A percentile compares a stretch with the other conserved stretches of the same genome.
These are phyloP conservation scores for Phytophthora podocarpi DNA, from an alignment of 352 stramenopile species.

Conservation along the genomic window DNA sequence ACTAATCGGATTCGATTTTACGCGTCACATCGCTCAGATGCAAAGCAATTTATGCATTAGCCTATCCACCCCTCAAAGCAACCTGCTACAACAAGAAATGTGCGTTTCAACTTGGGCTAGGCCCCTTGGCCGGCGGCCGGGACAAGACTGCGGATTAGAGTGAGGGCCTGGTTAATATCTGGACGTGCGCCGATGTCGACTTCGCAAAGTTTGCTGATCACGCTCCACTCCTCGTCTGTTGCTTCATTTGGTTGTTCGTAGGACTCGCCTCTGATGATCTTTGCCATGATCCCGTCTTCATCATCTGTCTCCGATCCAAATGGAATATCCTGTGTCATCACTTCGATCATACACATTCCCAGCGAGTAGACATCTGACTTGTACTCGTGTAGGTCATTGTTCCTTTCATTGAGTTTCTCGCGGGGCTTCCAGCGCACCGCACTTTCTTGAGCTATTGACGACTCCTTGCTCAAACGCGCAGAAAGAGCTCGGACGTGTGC, in stretches of 20 bases:
- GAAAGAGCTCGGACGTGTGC: slow-evolving; percentile 9
- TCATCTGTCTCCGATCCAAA: slow-evolving; percentile 11
- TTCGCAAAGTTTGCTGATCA: not conserved
- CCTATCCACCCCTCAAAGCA: too few species aligned
- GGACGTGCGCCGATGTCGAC: not conserved
- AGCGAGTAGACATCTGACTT: slow-evolving; percentile 36
- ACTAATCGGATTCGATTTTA: too few species aligned
- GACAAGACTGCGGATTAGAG: not conserved
- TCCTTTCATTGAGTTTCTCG: slow-evolving; percentile 4
- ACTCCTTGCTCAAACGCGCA: not conserved
- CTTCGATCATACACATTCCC: slow-evolving; percentile 44
- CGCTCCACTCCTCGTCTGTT: not conserved
- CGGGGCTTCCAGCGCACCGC: slow-evolving; percentile 26
- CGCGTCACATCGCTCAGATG: too few species aligned
- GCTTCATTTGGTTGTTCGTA: slow-evolving; percentile 1
- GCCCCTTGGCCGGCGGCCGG: too few species aligned
- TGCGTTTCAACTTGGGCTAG: too few species aligned
- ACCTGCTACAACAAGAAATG: too few species aligned
- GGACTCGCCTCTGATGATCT: not conserved
- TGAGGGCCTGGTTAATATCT: not conserved
- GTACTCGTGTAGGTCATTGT: not conserved
- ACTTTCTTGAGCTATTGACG: not conserved
- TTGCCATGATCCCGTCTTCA: not conserved
- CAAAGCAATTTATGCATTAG: too few species aligned
- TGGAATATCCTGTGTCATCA: slow-evolving; percentile 8